Percentiles rank a stretch among this genome's conserved stretches.
These are phyloP conservation scores for Lachnellula suecica DNA, from an alignment of 2,329 filamentous ascomycete species.

Conservation along the genomic window DNA sequence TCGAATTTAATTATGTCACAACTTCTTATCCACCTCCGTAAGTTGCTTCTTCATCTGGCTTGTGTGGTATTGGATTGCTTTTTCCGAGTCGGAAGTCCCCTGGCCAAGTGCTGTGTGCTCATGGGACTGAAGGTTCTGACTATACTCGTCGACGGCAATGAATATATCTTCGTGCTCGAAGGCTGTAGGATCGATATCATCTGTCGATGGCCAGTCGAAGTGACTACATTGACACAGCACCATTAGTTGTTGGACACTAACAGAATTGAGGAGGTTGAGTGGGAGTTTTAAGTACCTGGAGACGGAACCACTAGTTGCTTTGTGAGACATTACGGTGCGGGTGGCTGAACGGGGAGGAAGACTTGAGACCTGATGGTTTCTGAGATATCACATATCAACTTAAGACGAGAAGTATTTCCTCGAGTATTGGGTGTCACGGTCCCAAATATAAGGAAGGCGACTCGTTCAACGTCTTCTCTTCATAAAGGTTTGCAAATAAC, in stretches of 20 bases:
- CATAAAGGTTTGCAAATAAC: background rate
- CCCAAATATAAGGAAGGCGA: no score
- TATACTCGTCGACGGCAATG: background rate
- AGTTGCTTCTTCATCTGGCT: constrained; percentile 3
- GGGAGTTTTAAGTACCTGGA: background rate
- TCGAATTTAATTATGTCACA: background rate
- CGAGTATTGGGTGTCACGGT: background rate
- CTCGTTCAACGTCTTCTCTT: background rate
- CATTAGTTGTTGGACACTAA: no score
- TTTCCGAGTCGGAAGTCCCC: background rate
- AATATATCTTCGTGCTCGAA: background rate
- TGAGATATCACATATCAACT: background rate
- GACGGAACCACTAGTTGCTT: background rate
- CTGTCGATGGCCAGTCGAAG: background rate
- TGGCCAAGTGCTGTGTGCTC: constrained; percentile 1
- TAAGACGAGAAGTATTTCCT: background rate
- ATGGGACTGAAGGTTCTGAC: background rate
- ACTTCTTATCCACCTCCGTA: background rate
- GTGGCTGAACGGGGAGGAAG: background rate
- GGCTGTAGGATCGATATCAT: background rate
- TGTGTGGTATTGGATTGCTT: background rate
- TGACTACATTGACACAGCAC: background rate
- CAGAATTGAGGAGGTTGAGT: background rate
- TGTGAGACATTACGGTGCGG: background rate
- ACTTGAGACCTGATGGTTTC: background rate